These are phyloP conservation scores for Trametes sp. DNA, from an alignment of 1,284 basidiomycete genomes.

Conservation along the genomic window DNA sequence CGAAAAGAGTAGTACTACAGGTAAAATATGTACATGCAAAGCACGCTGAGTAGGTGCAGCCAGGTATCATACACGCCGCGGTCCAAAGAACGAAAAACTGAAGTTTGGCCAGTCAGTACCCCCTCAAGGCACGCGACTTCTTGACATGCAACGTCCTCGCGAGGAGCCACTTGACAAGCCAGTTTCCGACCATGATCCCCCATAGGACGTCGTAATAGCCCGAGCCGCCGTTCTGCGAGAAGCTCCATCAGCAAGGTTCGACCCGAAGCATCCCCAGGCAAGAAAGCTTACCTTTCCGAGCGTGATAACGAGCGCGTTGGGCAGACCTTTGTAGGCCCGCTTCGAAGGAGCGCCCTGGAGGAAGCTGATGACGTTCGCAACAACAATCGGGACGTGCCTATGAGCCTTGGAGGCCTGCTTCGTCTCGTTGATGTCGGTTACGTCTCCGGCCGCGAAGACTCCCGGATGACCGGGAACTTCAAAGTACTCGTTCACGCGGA, in stretches of 20 bases:
- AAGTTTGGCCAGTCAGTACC: constrained; percentile 12
- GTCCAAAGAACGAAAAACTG: too few species aligned
- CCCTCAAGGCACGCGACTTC: constrained; percentile 25
- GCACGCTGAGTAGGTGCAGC: too few species aligned
- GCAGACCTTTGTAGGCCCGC: constrained; percentile 57
- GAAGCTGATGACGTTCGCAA: constrained; percentile 56
- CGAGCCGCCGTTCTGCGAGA: constrained; percentile 53
- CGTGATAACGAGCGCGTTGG: constrained; percentile 63
- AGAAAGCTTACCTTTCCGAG: constrained; percentile 58
- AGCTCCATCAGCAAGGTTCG: not conserved
- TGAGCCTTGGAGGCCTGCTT: constrained; percentile 60
- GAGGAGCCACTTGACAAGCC: constrained; percentile 36
- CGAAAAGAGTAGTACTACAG: too few species aligned
- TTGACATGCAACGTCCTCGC: constrained; percentile 38
- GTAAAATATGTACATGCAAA: too few species aligned
- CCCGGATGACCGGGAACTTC: constrained; percentile 55
- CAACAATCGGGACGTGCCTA: constrained; percentile 53
- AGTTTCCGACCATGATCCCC: constrained; percentile 47
- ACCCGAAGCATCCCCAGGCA: not conserved
- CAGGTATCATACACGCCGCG: too few species aligned
- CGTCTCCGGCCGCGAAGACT: constrained; percentile 68
- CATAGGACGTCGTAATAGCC: constrained; percentile 55
- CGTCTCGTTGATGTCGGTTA: constrained; percentile 64
- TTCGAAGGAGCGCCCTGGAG: constrained; percentile 45
- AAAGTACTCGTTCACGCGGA: constrained; percentile 60